Evolutionary conservation across 1,284 basidiomycete species (phyloP).

Genomic region (Flammula alnicola): DNA sequence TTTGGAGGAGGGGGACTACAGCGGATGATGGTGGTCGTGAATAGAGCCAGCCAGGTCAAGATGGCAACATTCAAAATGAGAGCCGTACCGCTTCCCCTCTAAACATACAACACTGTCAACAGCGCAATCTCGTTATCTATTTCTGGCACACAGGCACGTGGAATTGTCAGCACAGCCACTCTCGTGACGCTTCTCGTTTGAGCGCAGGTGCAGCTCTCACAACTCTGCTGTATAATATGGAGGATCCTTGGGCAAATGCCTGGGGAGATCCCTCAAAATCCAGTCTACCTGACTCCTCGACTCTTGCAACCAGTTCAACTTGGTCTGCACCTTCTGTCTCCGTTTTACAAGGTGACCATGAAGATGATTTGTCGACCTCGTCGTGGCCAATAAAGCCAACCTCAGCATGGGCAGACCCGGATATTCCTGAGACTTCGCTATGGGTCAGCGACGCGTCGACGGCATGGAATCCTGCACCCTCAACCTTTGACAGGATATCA

Average conservation of each 20-base stretch:
- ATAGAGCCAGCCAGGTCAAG: conserved; percentile 3
- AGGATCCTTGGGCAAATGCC: conserved; percentile 71
- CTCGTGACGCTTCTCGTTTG: neutral
- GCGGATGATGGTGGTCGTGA: conserved; percentile 8
- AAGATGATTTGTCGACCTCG: conserved; percentile 55
- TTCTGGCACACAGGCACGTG: conserved; percentile 1
- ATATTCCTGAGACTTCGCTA: conserved; percentile 38
- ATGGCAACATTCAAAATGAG: conserved; percentile 13
- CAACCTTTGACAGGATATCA: conserved; percentile 44
- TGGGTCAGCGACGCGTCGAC: conserved; percentile 33
- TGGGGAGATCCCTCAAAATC: conserved; percentile 55
- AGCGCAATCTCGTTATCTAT: conserved; percentile 3
- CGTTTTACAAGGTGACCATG: conserved; percentile 41
- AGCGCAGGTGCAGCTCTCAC: neutral
- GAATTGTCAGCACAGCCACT: neutral
- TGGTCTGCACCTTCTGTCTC: conserved; percentile 31
- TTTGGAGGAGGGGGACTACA: neutral
- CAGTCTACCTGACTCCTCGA: conserved; percentile 14
- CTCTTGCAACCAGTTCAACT: conserved; percentile 9
- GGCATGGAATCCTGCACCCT: conserved; percentile 27
- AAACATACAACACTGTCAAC: neutral
- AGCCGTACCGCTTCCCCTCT: neutral
- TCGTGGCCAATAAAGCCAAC: conserved; percentile 55
- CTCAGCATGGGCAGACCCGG: conserved; percentile 52
- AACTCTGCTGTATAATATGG: conserved; percentile 42